Evolutionary conservation across 345 rosid genomes (phyloP).

Genomic region (Pistacia integerrima): DNA sequence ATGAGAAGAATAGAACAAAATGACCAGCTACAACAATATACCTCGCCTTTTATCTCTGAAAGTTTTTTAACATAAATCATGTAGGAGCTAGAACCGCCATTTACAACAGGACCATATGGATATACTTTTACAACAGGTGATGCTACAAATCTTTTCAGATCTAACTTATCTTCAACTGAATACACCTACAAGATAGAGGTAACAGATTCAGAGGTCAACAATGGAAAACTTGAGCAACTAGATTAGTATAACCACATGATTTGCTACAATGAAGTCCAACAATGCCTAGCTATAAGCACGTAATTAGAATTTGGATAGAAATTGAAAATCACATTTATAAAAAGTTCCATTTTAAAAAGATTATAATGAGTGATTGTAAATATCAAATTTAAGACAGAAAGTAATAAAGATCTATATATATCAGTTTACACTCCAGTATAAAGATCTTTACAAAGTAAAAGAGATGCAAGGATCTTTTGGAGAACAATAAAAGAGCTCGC

Average conservation of each 20-base stretch:
- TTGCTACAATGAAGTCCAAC: background rate
- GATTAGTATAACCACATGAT: conserved; percentile 3
- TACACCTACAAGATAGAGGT: conserved; percentile 52
- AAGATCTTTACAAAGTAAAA: background rate
- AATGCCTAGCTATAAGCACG: background rate
- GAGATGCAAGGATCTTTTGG: background rate
- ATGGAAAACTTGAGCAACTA: background rate
- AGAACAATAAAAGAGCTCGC: background rate
- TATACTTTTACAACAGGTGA: conserved; percentile 71
- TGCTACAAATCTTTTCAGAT: conserved; percentile 64
- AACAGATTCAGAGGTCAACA: background rate
- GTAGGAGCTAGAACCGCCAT: conserved; percentile 35
- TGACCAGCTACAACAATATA: conserved; percentile 27
- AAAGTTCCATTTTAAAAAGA: background rate
- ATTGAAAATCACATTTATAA: background rate
- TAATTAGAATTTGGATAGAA: background rate
- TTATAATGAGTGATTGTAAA: background rate
- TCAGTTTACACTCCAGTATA: background rate
- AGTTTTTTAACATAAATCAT: conserved; percentile 37
- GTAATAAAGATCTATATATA: background rate
- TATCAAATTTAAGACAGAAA: background rate
- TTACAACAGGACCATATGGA: conserved; percentile 49
- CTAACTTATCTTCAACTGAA: conserved; percentile 67
- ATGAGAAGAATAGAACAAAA: conserved; percentile 24
- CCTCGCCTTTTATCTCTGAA: conserved; percentile 60